A percentile compares a stretch with the other conserved stretches of the same genome.
Evolutionary conservation across 2,329 filamentous ascomycete species (phyloP).

Genomic region (Fusarium burgessii): DNA sequence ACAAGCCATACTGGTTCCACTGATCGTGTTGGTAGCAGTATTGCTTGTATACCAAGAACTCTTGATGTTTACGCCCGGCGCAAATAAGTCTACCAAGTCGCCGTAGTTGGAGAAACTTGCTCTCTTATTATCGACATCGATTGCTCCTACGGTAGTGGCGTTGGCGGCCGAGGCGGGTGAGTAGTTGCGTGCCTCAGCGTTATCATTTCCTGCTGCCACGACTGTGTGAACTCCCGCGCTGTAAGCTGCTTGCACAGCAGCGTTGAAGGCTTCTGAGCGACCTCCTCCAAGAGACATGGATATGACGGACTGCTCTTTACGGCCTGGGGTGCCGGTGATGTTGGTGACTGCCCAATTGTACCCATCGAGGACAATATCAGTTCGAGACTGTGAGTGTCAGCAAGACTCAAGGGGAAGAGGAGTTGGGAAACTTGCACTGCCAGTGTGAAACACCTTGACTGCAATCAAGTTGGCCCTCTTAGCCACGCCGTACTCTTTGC

Average conservation of each 20-base stretch:
- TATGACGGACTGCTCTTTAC: constrained; percentile 60
- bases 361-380: constrained; percentile 48
- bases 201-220: constrained; percentile 67
- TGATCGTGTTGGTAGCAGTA: constrained; percentile 59
- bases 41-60: constrained; percentile 60
- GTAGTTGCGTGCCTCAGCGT: constrained; percentile 53
- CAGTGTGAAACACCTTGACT: constrained; percentile 59
- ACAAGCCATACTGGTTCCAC: constrained; percentile 72
- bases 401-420: fast-evolving
- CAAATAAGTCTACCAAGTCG: constrained; percentile 61
- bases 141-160: constrained; percentile 67
- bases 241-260: constrained; percentile 60
- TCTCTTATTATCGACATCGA: constrained; percentile 53
- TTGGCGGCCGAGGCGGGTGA: constrained; percentile 62
- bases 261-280: constrained; percentile 61
- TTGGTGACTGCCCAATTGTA: constrained; percentile 57
- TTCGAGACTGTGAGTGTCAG: constrained; percentile 39
- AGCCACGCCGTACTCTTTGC: constrained; percentile 59
- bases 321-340: constrained; percentile 53
- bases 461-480: constrained; percentile 58
- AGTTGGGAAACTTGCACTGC: constrained; percentile 12
- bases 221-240: constrained; percentile 62
- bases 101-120: constrained; percentile 65
- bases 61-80: constrained; percentile 60
- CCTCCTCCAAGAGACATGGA: constrained; percentile 67